These are phyloP conservation scores for Sugiyamaella japonica DNA, from an alignment of 1,139 yeast genomes.

Conservation along the genomic window DNA sequence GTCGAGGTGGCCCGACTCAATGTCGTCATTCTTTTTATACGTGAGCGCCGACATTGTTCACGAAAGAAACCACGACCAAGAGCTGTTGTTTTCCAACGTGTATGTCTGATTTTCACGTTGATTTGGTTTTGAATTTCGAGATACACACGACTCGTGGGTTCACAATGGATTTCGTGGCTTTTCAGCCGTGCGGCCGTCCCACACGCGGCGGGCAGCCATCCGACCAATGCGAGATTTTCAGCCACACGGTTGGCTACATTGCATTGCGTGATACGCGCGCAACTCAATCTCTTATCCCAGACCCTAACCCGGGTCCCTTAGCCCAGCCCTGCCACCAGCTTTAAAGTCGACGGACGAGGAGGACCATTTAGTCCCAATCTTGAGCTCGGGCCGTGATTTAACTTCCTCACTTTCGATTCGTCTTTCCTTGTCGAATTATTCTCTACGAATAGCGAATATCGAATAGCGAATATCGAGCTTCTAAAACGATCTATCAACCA, in stretches of 20 bases:
- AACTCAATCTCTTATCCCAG: background rate
- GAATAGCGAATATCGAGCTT: too few relatives aligned
- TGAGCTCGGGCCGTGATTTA: background rate
- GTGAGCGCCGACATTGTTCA: conserved; percentile 68
- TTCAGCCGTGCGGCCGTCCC: conserved; percentile 6
- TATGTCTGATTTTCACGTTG: background rate
- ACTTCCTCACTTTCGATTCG: background rate
- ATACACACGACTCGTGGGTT: background rate
- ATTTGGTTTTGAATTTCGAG: too few relatives aligned
- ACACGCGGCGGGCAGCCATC: background rate
- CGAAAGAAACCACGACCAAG: background rate
- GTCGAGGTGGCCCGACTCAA: conserved; percentile 73
- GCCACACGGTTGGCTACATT: conserved; percentile 1
- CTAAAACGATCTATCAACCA: too few relatives aligned
- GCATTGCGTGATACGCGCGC: conserved; percentile 14
- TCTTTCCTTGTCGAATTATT: conserved; percentile 2
- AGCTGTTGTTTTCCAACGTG: background rate
- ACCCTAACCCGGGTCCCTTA: background rate
- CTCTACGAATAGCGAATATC: background rate
- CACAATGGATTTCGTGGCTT: conserved; percentile 12
- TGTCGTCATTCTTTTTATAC: conserved; percentile 81
- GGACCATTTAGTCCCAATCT: conserved; percentile 11
- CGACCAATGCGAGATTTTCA: background rate
- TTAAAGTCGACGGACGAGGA: too few relatives aligned
- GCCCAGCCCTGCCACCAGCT: conserved; percentile 11